A percentile compares a stretch with the other conserved stretches of the same genome.
phyloP scores from a whole-genome alignment of 2,329 filamentous ascomycete genomes.

The Paecilomyces dactylethromorphus region DNA sequence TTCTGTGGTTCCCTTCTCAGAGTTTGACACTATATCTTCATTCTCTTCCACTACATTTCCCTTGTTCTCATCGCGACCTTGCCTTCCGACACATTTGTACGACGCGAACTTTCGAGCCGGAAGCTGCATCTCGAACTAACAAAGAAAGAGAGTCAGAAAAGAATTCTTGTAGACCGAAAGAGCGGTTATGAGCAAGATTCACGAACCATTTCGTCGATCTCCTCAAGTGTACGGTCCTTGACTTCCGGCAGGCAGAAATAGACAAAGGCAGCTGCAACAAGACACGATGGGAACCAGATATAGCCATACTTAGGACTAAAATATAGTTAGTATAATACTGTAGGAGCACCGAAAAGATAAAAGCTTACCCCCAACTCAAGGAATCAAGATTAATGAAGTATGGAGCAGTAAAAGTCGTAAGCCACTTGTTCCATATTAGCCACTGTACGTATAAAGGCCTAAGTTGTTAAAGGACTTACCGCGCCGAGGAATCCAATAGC shows the following conservation, averaged over 20 bases:
- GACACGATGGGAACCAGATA: conserved; percentile 41
- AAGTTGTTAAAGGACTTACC: conserved; percentile 9
- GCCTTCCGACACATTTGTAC: conserved; percentile 28
- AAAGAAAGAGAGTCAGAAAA: not conserved
- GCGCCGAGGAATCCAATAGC: conserved; percentile 50
- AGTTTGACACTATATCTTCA: not conserved
- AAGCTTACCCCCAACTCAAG: conserved; percentile 45
- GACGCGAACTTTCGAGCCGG: conserved; percentile 31
- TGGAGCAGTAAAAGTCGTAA: conserved; percentile 52
- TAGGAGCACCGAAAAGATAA: not conserved
- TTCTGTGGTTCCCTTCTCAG: conserved; percentile 9
- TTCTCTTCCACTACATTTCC: not conserved
- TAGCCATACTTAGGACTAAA: conserved; percentile 48
- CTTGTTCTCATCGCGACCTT: conserved; percentile 1
- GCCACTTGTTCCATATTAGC: conserved; percentile 30
- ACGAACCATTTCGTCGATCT: conserved; percentile 50
- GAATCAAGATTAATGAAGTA: conserved; percentile 53
- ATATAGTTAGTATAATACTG: not conserved
- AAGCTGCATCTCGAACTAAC: conserved; percentile 32
- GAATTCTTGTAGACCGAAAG: not conserved
- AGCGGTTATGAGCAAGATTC: not conserved
- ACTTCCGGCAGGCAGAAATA: conserved; percentile 50
- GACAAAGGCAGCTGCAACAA: conserved; percentile 21
- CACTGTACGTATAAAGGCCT: not conserved
- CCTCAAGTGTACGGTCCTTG: conserved; percentile 47